Evolutionary conservation across 345 rosid genomes (phyloP).

Genomic region (Lepidium didymum): DNA sequence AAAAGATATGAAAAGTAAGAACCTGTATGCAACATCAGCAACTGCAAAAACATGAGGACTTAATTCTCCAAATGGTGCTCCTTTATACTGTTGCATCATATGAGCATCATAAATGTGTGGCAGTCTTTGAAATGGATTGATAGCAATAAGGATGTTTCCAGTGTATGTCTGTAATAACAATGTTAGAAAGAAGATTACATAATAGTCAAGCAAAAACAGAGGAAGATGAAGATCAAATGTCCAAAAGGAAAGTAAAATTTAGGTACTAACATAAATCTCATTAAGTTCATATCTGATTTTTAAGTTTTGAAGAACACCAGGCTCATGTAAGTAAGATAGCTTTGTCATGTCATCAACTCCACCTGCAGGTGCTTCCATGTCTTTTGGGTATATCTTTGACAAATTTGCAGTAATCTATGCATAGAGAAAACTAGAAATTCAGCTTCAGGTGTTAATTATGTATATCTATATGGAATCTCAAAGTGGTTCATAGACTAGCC

Average conservation of each 20-base stretch:
- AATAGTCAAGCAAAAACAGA: background rate
- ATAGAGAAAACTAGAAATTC: background rate
- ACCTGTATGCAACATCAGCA: constrained; percentile 91
- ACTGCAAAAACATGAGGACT: constrained; percentile 93
- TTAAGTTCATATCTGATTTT: constrained; percentile 74
- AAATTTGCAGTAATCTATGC: constrained; percentile 51
- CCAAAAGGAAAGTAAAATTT: background rate
- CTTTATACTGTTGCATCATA: constrained; percentile 93
- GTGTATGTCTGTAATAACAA: constrained; percentile 59
- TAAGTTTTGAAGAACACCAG: constrained; percentile 83
- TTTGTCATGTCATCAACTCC: constrained; percentile 99
- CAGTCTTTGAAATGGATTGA: constrained; percentile 85
- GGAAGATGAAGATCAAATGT: background rate
- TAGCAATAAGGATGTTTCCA: constrained; percentile 80
- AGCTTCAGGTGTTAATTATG: background rate
- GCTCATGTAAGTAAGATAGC: constrained; percentile 90
- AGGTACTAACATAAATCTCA: constrained; percentile 73
- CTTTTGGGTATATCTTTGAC: constrained; percentile 73
- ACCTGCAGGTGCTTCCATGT: constrained; percentile 77
- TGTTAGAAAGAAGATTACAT: background rate
- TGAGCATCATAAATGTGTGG: constrained; percentile 78
- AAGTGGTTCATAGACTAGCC: constrained; percentile 26
- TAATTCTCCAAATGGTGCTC: constrained; percentile 85
- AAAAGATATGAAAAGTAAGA: background rate
- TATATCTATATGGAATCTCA: too few species aligned